A percentile compares a stretch with the other conserved stretches of the same genome.
These are phyloP conservation scores for Filobasidium uniguttulatum DNA, from an alignment of 1,284 basidiomycete species.

Conservation along the genomic window DNA sequence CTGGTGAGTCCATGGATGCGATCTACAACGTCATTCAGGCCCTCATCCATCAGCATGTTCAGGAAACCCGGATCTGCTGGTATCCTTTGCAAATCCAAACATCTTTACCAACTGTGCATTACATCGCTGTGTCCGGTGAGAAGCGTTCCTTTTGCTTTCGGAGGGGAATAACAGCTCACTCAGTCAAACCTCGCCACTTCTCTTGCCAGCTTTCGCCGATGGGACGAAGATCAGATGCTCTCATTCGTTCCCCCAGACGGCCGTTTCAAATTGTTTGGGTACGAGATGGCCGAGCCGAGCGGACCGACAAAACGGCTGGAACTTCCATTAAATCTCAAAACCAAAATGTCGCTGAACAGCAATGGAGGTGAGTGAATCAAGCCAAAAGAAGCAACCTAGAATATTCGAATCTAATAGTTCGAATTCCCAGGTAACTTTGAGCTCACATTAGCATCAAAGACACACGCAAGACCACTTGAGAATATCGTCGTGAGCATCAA, in stretches of 20 bases:
- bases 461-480: conserved; percentile 53
- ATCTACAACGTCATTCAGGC: neutral
- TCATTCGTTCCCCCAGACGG: conserved; percentile 94
- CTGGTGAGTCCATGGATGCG: conserved; percentile 41
- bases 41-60: too few relatives aligned
- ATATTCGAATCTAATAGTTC: conserved; percentile 3
- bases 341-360: conserved; percentile 47
- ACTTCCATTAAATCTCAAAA: conserved; percentile 54
- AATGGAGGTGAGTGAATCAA: conserved; percentile 44
- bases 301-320: conserved; percentile 30
- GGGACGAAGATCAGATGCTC: conserved; percentile 61
- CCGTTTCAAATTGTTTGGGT: conserved; percentile 72
- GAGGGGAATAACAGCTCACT: neutral
- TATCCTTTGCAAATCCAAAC: conserved; percentile 66
- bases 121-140: conserved; percentile 78
- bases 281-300: conserved; percentile 47
- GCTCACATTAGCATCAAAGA: conserved; percentile 53
- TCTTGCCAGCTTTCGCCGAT: conserved; percentile 52
- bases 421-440: conserved; percentile 50
- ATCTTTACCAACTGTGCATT: conserved; percentile 67
- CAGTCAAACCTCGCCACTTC: too few relatives aligned
- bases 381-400: too few relatives aligned
- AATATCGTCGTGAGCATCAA: conserved; percentile 55
- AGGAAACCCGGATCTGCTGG: conserved; percentile 75
- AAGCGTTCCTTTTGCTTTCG: too few relatives aligned